Evolutionary conservation across 179 eudicot genomes (phyloP), one percentile per base, ranked within the genome.

Genomic region (Corrigiola litoralis): DNA sequence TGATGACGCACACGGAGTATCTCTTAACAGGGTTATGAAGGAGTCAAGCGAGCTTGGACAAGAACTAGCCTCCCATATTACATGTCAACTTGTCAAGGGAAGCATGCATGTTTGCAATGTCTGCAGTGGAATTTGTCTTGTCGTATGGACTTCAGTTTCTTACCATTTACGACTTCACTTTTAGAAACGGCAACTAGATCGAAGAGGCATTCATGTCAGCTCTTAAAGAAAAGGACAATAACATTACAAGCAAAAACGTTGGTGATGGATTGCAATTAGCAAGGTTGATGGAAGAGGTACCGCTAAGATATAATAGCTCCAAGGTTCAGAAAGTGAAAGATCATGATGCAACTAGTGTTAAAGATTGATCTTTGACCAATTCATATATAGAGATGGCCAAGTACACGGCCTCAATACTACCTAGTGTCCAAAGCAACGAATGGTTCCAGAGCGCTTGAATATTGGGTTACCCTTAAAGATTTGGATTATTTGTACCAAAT

Each of bases 21-120:
- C 9, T 1, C 5, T n/a, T 21, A 7, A 61, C 67, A 86, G 91
- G 91, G 91, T 17, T 81, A 83, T 16, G 66, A 58, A 25, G 92
- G 92, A 55, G 71, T 76, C 49, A 84, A 87, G 63, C 84, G 83
- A 0, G 86, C 80, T 36, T 86, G 91, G 91, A 79, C 88, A 10
- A 77, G 91, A 46, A 68, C 83, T 32, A 85, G 92, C 80, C 87
- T 92, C 37, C 87, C 98, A 10, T 92, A 75, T 67, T 89, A 92
- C 81, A 83, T 90, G 94, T 78, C 86, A 0, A 67, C n/a, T n/a
- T n/a, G n/a, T n/a, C n/a, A n/a, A n/a, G 24, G 1, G 90, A 84
- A 65, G 96, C 88, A 58, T 65, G 82, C 4, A 75, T 80, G 24
- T 80, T 78, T 45, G 75, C 81, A 18, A 64, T 90, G 20, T 75